phyloP scores from a whole-genome alignment of 371 early-diverging fungal species.

The Circinella umbellata region DNA sequence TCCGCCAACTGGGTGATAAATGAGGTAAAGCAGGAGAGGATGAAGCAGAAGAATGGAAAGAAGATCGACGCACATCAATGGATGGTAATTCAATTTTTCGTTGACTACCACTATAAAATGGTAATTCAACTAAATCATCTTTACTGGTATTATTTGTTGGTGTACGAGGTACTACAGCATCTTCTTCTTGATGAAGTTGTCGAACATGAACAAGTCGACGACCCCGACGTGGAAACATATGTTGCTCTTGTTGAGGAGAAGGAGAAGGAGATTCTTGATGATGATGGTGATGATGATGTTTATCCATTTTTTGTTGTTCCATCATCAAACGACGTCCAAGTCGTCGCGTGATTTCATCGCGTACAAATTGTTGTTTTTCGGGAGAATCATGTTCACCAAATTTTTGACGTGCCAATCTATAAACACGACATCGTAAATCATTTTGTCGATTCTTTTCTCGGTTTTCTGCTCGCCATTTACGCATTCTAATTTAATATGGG shows the following conservation, averaged over 20 bases:
- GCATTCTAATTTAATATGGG: constrained; percentile 41
- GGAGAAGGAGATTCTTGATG: neutral
- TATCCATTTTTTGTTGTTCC: constrained; percentile 16
- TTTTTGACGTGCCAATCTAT: constrained; percentile 63
- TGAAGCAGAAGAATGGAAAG: constrained; percentile 15
- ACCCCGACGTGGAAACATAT: constrained; percentile 15
- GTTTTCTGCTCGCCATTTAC: constrained; percentile 62
- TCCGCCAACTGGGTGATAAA: constrained; percentile 39
- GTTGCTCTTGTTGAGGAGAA: neutral
- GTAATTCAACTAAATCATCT: constrained; percentile 34
- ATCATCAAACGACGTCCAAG: constrained; percentile 29
- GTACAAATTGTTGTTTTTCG: constrained; percentile 63
- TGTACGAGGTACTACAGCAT: neutral
- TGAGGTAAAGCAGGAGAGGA: constrained; percentile 39
- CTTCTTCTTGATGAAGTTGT: constrained; percentile 14
- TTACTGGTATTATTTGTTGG: neutral
- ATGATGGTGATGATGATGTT: constrained; percentile 10
- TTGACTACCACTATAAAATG: constrained; percentile 48
- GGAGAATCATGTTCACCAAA: constrained; percentile 62
- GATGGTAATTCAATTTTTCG: constrained; percentile 53
- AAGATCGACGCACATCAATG: constrained; percentile 18
- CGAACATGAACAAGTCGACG: constrained; percentile 1
- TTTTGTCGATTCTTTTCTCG: constrained; percentile 66
- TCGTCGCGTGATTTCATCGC: constrained; percentile 57
- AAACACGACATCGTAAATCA: constrained; percentile 71